Evolutionary conservation across 805 yeast genomes (phyloP).

Genomic region (Cyberlindnera amylophila): DNA sequence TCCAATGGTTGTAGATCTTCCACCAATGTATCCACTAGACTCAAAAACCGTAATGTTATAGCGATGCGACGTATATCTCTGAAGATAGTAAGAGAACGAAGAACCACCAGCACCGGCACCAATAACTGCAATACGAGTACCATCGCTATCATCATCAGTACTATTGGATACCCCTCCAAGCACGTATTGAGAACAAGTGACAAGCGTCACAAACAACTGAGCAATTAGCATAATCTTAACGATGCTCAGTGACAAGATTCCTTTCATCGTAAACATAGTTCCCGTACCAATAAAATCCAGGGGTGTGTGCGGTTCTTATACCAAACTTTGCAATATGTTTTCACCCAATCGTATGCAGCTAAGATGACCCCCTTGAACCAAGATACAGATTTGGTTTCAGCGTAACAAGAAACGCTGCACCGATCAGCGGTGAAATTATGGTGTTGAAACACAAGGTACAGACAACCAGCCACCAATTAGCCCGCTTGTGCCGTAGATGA

Average conservation of each 20-base stretch:
- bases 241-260: neutral
- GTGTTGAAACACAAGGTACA: no score
- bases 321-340: neutral
- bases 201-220: constrained; percentile 1
- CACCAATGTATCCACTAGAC: constrained; percentile 38
- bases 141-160: neutral
- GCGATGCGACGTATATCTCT: constrained; percentile 31
- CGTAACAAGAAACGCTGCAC: no score
- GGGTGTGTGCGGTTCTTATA: neutral
- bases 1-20: constrained; percentile 38
- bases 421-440: no score
- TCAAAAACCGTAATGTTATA: constrained; percentile 43
- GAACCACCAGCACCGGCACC: constrained; percentile 55
- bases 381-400: no score
- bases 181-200: constrained; percentile 2
- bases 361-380: no score
- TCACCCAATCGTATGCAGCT: no score
- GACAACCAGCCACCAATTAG: no score
- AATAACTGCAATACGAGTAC: constrained; percentile 34
- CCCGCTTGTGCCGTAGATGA: no score
- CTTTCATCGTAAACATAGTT: neutral
- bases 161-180: neutral
- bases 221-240: neutral
- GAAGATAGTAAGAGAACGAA: constrained; percentile 42
- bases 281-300: neutral